Evolutionary conservation across 352 stramenopile genomes (phyloP).

Genomic region (Pythium brassicae): DNA sequence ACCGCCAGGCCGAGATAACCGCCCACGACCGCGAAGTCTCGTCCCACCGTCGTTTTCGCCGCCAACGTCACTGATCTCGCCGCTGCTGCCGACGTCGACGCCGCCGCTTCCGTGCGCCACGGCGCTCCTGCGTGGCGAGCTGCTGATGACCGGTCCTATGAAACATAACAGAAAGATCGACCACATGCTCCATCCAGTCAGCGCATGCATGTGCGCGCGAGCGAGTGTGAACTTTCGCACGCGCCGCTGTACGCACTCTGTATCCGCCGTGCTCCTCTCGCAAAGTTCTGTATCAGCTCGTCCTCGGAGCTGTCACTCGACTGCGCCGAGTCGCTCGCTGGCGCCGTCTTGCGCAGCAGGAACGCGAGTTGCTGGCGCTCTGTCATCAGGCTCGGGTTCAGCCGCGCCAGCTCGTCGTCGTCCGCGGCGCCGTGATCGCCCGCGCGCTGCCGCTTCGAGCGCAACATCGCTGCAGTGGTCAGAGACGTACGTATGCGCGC

Average conservation of each 20-base stretch:
- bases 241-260: slow-evolving; percentile 7
- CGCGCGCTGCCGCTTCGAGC: slow-evolving; percentile 14
- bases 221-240: neutral
- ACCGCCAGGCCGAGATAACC: slow-evolving; percentile 43
- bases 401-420: slow-evolving; percentile 14
- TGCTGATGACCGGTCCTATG: slow-evolving; percentile 9
- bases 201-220: neutral
- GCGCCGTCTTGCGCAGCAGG: slow-evolving; percentile 67
- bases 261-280: slow-evolving; percentile 8
- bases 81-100: neutral
- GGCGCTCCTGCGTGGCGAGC: slow-evolving; percentile 16
- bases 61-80: slow-evolving; percentile 6
- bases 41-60: slow-evolving; percentile 16
- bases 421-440: slow-evolving; percentile 5
- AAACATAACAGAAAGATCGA: neutral
- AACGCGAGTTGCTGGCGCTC: slow-evolving; percentile 84
- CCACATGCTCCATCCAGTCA: neutral
- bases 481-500: neutral
- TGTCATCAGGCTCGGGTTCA: slow-evolving; percentile 73
- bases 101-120: slow-evolving; percentile 6
- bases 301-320: slow-evolving; percentile 26
- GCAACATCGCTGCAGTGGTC: slow-evolving; percentile 7
- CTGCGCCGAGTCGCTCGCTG: slow-evolving; percentile 16
- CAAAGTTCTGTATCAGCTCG: slow-evolving; percentile 13
- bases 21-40: slow-evolving; percentile 34